Evolutionary conservation across 2,329 filamentous ascomycete genomes (phyloP), one percentile per base, ranked within the genome.

Genomic region (Calonectria hongkongensis): DNA sequence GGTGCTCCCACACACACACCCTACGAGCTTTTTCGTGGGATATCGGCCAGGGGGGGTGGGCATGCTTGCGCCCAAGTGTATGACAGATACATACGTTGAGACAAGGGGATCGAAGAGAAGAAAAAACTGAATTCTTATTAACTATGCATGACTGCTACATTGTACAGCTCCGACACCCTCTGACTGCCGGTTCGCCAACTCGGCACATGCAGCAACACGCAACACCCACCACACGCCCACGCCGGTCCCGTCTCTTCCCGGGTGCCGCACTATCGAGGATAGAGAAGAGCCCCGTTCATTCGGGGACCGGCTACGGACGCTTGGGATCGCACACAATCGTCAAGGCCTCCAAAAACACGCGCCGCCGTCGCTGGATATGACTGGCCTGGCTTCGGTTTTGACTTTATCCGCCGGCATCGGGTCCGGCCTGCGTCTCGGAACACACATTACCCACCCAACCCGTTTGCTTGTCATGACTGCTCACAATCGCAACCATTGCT

Each of bases 181-280:
- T 10, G 58, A 63, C 54, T 60, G 39, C 54, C 54, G 54, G 65
- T 60, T 45, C 65, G 16, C 65, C 18, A 67, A n/a, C 41, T 58
- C 66, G 66, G 56, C 47, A 69, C 54, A 41, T 48, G 8, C 45
- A 25, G 4, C 7, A 16, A 41, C 30, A 33, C 30, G n/a, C 6
- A 30, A 15, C 50, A 21, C 5, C 30, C 5, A 9, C 30, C 50
- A n/a, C 51, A 62, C 54, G 33, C 50, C 48, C 64, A 33, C 47
- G 45, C 27, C 50, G 27, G 33, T 58, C 25, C 47, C 43, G 36
- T 54, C 48, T 54, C 36, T 66, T 56, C 36, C 39, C 48, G 33
- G 30, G 18, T 48, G 21, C 36, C 48, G 45, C 45, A 33, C 45
- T 48, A 21, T 21, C 30, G 30, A 33, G 30, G 30, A 33, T 5